Evolutionary conservation across 108 stramenopile species (phyloP), one percentile per base, ranked within the genome.

Genomic region (Skeletonema menzelii): DNA sequence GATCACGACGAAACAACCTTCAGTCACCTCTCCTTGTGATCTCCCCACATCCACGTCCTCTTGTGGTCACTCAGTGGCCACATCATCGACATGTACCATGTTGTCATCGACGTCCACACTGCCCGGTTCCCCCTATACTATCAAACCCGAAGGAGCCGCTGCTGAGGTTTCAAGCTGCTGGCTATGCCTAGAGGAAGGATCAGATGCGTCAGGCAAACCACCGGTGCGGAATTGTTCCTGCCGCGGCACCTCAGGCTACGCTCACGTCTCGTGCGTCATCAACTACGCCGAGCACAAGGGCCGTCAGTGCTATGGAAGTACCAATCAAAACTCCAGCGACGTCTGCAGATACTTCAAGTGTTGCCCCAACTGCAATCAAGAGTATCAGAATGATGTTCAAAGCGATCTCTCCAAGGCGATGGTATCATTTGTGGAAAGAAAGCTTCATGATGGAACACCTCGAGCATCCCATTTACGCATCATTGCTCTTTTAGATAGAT

Each of bases 251-350:
- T 37, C 65, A 2, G 65, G 65, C 65, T 38, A 38, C 27, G 65
- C 65, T 10, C 65, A 65, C 42, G 3, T 46, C 30, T 46, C 44
- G 8, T 65, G 65, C 40, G 47, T 65, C 44, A 44, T 65, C 65
- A 24, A 65, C 32, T 65, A 65, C 19, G 65, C 65, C 26, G 44
- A 40, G 12, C 19, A 27, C 19, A 44, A 65, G 60, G 35, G 60
- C 60, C 22, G 19, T 8, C 8, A 31, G 31, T 8, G 19, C 6
- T 47, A 19, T 47, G 46, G 1, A 19, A 47, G 19, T 5, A 47
- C 6, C 19, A n/a, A 47, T 17, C 46, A 47, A 19, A n/a, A 47
- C 19, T 47, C 19, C 12, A n/a, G 12, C 46, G 19, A 19, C 46
- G 19, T 47, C 6, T 19, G 17, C 46, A 47, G 6, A 47, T 47